Evolutionary conservation across 352 stramenopile species (phyloP), one percentile per base, ranked within the genome.

Genomic region (Phytophthora foliorum): DNA sequence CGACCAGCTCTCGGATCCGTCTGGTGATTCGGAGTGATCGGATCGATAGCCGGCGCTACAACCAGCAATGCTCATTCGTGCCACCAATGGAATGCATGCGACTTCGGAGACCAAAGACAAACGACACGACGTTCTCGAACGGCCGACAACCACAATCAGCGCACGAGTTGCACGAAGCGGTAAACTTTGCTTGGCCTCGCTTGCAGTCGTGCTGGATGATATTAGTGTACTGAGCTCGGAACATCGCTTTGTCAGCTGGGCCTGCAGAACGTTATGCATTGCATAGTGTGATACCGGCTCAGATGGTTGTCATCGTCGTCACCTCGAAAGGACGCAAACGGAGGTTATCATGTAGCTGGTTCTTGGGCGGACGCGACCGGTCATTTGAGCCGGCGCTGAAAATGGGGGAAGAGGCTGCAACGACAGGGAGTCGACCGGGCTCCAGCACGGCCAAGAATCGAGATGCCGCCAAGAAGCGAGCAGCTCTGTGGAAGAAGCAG

Each of bases 401-500:
- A 54, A 72, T 78, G 70, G 70, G 65, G 29, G 71, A 78, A 69
- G 57, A 65, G 11, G 31, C 16, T 3, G 36, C 39, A 5, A 19
- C 48, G 11, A 13, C 27, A 25, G 36, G 29, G 14, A 53, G 42
- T 66, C 64, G 59, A 57, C 59, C 56, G 4, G 19, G 38, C 9
- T 75, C 70, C 34, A 75, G 70, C 44, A 34, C 64, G 14, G 57
- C 29, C 7, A 72, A 66, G 53, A 73, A 34, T 27, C 48, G 51
- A 57, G 65, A 78, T 25, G 57, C 54, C 10, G 51, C 36, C 50
- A 86, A 84, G 53, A 84, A 88, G 56, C 57, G 64, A 27, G 49
- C 60, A 16, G 63, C 68, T 55, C 51, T 78, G 22, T 79, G 72
- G 68, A 93, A 89, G 36, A 90, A 82, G 55, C 80, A 87, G 39